Evolutionary conservation across 2,329 filamentous ascomycete genomes (phyloP).

Genomic region (Ascochyta lentis): DNA sequence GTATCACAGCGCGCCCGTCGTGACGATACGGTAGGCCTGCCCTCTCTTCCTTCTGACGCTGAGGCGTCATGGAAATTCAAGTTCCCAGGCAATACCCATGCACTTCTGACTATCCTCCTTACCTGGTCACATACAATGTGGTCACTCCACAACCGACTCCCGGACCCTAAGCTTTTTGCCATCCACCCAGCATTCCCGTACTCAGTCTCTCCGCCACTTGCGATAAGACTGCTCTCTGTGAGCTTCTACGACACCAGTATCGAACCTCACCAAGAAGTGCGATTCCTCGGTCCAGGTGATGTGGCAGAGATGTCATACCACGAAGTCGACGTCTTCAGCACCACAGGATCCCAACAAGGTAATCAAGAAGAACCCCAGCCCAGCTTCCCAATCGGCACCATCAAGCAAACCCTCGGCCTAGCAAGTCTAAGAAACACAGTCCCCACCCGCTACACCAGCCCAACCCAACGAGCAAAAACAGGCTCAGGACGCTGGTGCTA

Average conservation of each 20-base stretch:
- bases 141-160: constrained; percentile 14
- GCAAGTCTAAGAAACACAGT: background rate
- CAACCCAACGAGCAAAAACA: constrained; percentile 4
- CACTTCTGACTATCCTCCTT: constrained; percentile 24
- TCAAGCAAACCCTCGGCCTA: constrained; percentile 7
- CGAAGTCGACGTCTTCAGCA: constrained; percentile 32
- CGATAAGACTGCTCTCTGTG: constrained; percentile 22
- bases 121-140: constrained; percentile 30
- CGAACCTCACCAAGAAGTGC: constrained; percentile 25
- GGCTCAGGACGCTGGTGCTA: constrained; percentile 29
- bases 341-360: background rate
- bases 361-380: background rate
- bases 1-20: constrained; percentile 1
- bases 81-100: constrained; percentile 26
- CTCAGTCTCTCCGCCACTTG: constrained; percentile 17
- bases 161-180: constrained; percentile 18
- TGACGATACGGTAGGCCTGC: constrained; percentile 13
- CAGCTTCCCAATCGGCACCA: background rate
- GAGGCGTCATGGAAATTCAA: constrained; percentile 8
- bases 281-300: constrained; percentile 28
- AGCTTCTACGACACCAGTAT: constrained; percentile 30
- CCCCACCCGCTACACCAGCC: background rate
- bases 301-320: constrained; percentile 22
- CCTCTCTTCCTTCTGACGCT: constrained; percentile 8
- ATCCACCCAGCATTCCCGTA: constrained; percentile 28